These are phyloP conservation scores for Fusarium xylarioides DNA, from an alignment of 2,329 filamentous ascomycete genomes.

Conservation along the genomic window DNA sequence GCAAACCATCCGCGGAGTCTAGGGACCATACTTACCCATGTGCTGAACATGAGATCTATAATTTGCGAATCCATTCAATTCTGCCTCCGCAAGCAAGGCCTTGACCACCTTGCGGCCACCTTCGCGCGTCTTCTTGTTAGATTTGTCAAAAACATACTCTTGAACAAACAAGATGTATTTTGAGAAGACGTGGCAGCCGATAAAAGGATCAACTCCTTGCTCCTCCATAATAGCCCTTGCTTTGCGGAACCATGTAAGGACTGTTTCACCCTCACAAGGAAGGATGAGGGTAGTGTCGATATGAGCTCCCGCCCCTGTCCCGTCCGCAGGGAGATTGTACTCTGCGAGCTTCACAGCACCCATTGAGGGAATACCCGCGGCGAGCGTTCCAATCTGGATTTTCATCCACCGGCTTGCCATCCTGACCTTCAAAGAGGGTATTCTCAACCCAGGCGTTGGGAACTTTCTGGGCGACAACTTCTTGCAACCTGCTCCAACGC, in stretches of 20 bases:
- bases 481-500: background rate
- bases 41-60: background rate
- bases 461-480: background rate
- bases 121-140: background rate
- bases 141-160: conserved; percentile 14
- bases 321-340: background rate
- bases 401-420: background rate
- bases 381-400: background rate
- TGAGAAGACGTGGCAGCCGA: conserved; percentile 10
- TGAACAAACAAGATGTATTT: conserved; percentile 16
- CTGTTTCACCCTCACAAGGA: background rate
- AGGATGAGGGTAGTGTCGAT: background rate
- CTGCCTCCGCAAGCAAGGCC: background rate
- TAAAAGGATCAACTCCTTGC: conserved; percentile 5
- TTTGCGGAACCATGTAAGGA: background rate
- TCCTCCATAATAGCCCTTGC: conserved; percentile 4
- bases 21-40: background rate
- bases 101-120: background rate
- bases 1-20: background rate
- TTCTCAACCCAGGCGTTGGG: background rate
- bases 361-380: background rate
- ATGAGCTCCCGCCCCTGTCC: background rate
- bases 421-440: background rate
- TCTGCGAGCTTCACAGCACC: background rate
- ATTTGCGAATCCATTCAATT: background rate